Conservation (phyloP, 495 filamentous ascomycete genomes). For the Penicillium malachiteum region DNA sequence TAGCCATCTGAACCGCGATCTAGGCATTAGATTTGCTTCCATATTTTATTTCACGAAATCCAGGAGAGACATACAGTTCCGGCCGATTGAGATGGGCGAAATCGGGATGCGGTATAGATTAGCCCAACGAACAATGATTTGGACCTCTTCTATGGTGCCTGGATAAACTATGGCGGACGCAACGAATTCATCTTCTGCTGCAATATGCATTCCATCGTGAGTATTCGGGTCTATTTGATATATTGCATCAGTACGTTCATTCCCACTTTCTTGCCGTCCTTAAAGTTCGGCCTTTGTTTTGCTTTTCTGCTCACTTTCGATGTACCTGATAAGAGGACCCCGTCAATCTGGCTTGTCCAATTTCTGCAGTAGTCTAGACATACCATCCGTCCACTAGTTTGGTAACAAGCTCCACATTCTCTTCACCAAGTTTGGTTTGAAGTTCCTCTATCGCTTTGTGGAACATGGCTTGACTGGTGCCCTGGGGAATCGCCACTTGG, state of each 20-base stretch:
- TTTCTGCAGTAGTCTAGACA: not conserved
- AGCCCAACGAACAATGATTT: constrained; percentile 13
- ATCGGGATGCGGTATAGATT: constrained; percentile 15
- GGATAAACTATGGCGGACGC: constrained; percentile 12
- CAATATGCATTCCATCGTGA: constrained; percentile 16
- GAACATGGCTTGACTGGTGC: constrained; percentile 3
- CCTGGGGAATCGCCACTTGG: constrained; percentile 10
- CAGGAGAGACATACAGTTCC: constrained; percentile 10
- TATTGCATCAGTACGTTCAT: no score
- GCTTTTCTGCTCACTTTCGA: constrained; percentile 9
- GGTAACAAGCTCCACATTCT: constrained; percentile 12
- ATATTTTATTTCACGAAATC: not conserved
- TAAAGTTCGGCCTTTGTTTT: no score
- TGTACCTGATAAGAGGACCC: constrained; percentile 5
- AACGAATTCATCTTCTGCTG: constrained; percentile 9
- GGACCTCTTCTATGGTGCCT: constrained; percentile 11
- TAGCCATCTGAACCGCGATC: constrained; percentile 6
- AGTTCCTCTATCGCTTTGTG: constrained; percentile 7
- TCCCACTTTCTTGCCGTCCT: not conserved
- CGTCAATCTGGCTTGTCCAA: no score
- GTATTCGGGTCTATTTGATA: constrained; percentile 12
- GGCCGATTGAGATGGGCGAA: constrained; percentile 14
- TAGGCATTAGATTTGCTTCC: not conserved
- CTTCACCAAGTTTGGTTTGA: constrained; percentile 3
- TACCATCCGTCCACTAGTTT: constrained; percentile 17